These are phyloP conservation scores for Teratosphaeria destructans DNA, from an alignment of 2,329 filamentous ascomycete species.

Conservation along the genomic window DNA sequence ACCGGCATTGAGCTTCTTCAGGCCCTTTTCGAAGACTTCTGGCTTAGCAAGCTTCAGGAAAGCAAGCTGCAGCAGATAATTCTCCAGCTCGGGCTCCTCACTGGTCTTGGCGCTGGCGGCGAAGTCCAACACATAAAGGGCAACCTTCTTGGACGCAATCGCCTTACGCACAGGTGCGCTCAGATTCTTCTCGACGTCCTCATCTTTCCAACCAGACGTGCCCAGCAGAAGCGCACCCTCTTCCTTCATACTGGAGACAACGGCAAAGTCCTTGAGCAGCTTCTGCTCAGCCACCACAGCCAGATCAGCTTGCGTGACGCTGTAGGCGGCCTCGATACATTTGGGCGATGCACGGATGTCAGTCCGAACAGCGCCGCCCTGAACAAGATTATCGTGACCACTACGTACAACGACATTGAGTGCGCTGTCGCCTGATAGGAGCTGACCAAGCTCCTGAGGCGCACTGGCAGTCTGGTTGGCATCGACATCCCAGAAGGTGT, in stretches of 20 bases:
- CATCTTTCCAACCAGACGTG: slow-evolving; percentile 70
- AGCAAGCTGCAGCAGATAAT: slow-evolving; percentile 64
- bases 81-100: slow-evolving; percentile 50
- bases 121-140: slow-evolving; percentile 67
- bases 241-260: slow-evolving; percentile 58
- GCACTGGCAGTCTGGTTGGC: slow-evolving; percentile 57
- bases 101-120: slow-evolving; percentile 57
- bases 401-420: slow-evolving; percentile 52
- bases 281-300: slow-evolving; percentile 69
- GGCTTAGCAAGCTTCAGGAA: slow-evolving; percentile 71
- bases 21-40: slow-evolving; percentile 49
- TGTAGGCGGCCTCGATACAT: slow-evolving; percentile 74
- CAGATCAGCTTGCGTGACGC: slow-evolving; percentile 68
- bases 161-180: slow-evolving; percentile 59
- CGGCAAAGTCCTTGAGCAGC: slow-evolving; percentile 66
- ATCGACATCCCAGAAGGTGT: slow-evolving; percentile 88
- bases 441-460: slow-evolving; percentile 50
- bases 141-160: slow-evolving; percentile 57
- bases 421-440: slow-evolving; percentile 49
- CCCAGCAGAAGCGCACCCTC: slow-evolving; percentile 66
- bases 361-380: slow-evolving; percentile 70
- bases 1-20: slow-evolving; percentile 58
- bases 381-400: slow-evolving; percentile 52
- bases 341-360: slow-evolving; percentile 78
- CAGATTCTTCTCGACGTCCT: slow-evolving; percentile 81